Base-by-base conservation (phyloP, 768 basidiomycete species). In the Termitomyces eurrhizus region DNA sequence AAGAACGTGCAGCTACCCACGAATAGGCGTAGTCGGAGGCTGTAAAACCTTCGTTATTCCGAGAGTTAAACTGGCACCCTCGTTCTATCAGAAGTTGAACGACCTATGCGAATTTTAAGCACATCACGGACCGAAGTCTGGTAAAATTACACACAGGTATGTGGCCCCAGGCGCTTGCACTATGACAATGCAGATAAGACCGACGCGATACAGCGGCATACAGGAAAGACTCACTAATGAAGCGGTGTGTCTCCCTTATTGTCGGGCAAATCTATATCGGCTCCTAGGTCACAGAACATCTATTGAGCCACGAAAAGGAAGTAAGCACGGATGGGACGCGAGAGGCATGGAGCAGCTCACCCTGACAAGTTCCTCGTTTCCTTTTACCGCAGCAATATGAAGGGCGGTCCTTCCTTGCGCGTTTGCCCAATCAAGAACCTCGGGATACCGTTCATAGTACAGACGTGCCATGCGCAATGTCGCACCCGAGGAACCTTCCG, bases 11-110 rank as follows among this genome's bases (percentile, higher is more conserved):
- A 45, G 57, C 49, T 39, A 80, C 88, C 61, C 69, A 91, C 84
- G 90, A 92, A 71, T 92, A 97, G 16, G 95, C 93, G 72, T 95
- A 97, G 74, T 98, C 95, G 0, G 88, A 87, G 11, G 95, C 89
- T 11, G 91, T 92, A 71, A 94, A 97, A 0, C 94, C 94, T 62
- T 92, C 86, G 61, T 94, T 93, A 70, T 98, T 98, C 64, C 89
- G 84, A 24, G 87, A 88, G 32, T 84, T 77, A 70, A 86, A 92
- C 67, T 89, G 88, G 67, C 93, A 95, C 0, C 95, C 94, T 61
- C 91, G 81, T 71, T 95, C 92, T 61, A 98, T 91, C 51, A 98
- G 80, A 16, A 94, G 74, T 73, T 91, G 91, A 7, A 96, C 88
- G 48, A 93, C 83, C 85, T 93, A 68, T 18, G 56, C 57, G 42